These are phyloP conservation scores for Ophiocordyceps camponoti-rufipedis DNA, from an alignment of 2,329 filamentous ascomycete genomes.

Conservation along the genomic window DNA sequence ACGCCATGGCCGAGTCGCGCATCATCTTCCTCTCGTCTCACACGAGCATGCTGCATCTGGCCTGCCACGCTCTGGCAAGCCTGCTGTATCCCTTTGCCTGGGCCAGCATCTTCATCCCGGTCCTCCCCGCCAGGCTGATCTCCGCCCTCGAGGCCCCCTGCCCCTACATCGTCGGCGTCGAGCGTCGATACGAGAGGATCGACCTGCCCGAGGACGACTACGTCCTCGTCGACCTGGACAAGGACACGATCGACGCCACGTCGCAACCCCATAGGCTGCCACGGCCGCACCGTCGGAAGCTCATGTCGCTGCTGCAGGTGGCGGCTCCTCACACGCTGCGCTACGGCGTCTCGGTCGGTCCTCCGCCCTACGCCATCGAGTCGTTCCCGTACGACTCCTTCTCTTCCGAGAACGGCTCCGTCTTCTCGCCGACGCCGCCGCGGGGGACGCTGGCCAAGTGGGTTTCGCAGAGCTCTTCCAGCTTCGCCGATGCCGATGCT, in stretches of 20 bases:
- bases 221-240: slow-evolving; percentile 83
- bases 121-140: slow-evolving; percentile 72
- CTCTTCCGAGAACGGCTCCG: slow-evolving; percentile 63
- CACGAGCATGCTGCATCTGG: slow-evolving; percentile 88
- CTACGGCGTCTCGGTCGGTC: slow-evolving; percentile 72
- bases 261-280: slow-evolving; percentile 61
- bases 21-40: slow-evolving; percentile 95
- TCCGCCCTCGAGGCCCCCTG: slow-evolving; percentile 89
- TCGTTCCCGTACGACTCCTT: slow-evolving; percentile 83
- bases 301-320: slow-evolving; percentile 71
- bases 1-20: slow-evolving; percentile 76
- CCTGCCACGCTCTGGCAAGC: slow-evolving; percentile 70
- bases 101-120: slow-evolving; percentile 85
- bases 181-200: slow-evolving; percentile 72
- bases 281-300: slow-evolving; percentile 75
- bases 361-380: slow-evolving; percentile 83
- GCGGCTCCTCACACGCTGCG: slow-evolving; percentile 80
- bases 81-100: slow-evolving; percentile 82
- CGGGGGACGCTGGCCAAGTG: slow-evolving; percentile 65
- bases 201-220: slow-evolving; percentile 90
- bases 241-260: slow-evolving; percentile 76
- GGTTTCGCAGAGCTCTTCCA: slow-evolving; percentile 75
- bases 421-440: slow-evolving; percentile 57
- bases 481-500: slow-evolving; percentile 55
- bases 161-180: slow-evolving; percentile 92